A percentile compares a stretch with the other conserved stretches of the same genome.
Evolutionary conservation across 2,329 filamentous ascomycete genomes (phyloP).

Genomic region (Nectriaceae sp.): DNA sequence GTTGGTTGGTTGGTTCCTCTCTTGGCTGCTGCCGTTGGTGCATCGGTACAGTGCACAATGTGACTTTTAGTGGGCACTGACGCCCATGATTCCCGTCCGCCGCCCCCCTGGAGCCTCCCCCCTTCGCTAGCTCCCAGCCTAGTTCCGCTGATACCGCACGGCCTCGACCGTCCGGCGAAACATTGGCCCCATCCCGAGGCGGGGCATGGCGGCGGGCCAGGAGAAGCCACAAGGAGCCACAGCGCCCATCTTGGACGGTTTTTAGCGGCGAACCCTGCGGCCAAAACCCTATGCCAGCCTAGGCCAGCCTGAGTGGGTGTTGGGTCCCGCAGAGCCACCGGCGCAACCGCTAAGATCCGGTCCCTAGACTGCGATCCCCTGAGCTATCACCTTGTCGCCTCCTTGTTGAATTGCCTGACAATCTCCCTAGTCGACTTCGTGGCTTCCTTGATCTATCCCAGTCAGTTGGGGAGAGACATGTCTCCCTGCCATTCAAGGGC

Average conservation of each 20-base stretch:
- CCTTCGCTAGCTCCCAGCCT: background rate
- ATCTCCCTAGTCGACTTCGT: background rate
- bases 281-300: too few species aligned
- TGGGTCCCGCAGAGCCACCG: conserved; percentile 1
- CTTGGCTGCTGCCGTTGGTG: too few species aligned
- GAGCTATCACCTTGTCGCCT: background rate
- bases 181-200: conserved; percentile 19
- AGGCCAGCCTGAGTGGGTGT: background rate
- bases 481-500: background rate
- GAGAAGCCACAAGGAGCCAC: background rate
- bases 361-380: conserved; percentile 4
- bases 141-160: background rate
- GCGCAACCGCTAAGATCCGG: conserved; percentile 9
- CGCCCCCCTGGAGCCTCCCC: background rate
- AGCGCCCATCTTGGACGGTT: background rate
- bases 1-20: too few species aligned
- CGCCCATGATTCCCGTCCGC: background rate
- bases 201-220: conserved; percentile 6
- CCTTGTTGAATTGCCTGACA: conserved; percentile 1
- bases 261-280: conserved; percentile 1
- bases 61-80: background rate
- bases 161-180: conserved; percentile 17
- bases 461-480: background rate
- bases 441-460: background rate
- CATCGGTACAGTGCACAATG: background rate